Base-by-base conservation (phyloP, 169 alveolate genomes). In the Cryptosporidium muris region DNA sequence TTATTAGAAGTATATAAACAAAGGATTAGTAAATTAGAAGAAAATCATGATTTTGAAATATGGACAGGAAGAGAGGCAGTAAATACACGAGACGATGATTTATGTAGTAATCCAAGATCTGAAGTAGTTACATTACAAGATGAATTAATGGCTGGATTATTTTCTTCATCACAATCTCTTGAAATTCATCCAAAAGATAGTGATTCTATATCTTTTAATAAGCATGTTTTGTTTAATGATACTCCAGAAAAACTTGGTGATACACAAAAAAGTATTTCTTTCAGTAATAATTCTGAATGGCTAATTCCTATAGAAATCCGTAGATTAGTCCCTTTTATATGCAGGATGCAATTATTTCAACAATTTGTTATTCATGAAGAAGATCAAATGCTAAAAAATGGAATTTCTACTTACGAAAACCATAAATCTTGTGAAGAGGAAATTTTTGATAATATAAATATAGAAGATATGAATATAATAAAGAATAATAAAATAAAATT, bases 31-130 rank as follows among this genome's bases (percentile, higher is more conserved):
- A 68, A 74, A 36, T 43, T 74, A 34, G 85, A 74, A 48, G 36
- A 45, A 5, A 43, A 74, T 58, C 74, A 74, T 56, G 67, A 68
- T 11, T 40, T 45, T 8, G 60, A 74, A 12, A 58, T 74, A 40
- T 43, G 54, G 53, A 74, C 85, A 74, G 85, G 52, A 9, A 43
- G 68, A 74, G 47, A 74, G 54, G 85, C 85, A 74, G 52, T 74
- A 66, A 9, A 74, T 66, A 45, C 43, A 48, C 40, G 85, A 62
- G 8, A 36, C 85, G 14, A 40, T 74, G 58, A 48, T 40, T n/a
- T 66, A 74, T 58, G 42, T 58, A 56, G 47, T 12, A 58, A 58
- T 74, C 47, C 62, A 11, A 54, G 12, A 40, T 43, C 52, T 2
- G 85, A 74, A 60, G 38, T 74, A 37, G 60, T 42, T 43, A 74